phyloP scores from a whole-genome alignment of 768 basidiomycete genomes.

The Ramaria sp. region DNA sequence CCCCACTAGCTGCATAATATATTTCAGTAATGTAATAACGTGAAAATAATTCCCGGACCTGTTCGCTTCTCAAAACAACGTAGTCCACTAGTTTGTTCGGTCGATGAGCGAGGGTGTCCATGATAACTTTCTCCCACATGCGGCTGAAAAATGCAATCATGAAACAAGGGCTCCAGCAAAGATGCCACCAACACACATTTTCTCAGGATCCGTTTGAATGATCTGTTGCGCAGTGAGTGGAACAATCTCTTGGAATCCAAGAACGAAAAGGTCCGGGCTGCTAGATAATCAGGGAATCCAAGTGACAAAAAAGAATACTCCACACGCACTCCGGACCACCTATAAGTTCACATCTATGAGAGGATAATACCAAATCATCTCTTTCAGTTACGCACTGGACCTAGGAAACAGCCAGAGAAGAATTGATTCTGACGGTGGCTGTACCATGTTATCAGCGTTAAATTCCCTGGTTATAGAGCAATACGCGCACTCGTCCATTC shows the following conservation, averaged over 20 bases:
- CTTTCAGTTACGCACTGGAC: conserved; percentile 41
- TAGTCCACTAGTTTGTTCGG: conserved; percentile 64
- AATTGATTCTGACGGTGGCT: conserved; percentile 74
- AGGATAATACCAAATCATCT: not conserved
- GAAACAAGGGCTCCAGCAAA: not conserved
- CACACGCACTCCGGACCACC: conserved; percentile 11
- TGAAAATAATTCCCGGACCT: conserved; percentile 34
- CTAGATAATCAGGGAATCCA: not conserved
- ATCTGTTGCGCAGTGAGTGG: conserved; percentile 97
- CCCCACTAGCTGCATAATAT: conserved; percentile 66
- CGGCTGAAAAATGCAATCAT: conserved; percentile 36
- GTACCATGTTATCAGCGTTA: not conserved
- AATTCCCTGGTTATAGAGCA: not conserved
- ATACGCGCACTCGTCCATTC: conserved; percentile 62
- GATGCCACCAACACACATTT: conserved; percentile 37
- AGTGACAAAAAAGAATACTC: not conserved
- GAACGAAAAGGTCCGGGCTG: conserved; percentile 81
- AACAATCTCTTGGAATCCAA: conserved; percentile 96
- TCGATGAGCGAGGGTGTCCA: conserved; percentile 65
- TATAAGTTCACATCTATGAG: not conserved
- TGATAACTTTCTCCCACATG: conserved; percentile 75
- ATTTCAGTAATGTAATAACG: not conserved
- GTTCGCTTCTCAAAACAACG: conserved; percentile 83
- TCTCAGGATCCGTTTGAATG: conserved; percentile 89
- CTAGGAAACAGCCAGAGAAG: conserved; percentile 86